A percentile compares a stretch with the other conserved stretches of the same genome.
These are phyloP conservation scores for Aspergillus uvarum DNA, from an alignment of 2,329 filamentous ascomycete genomes.

Conservation along the genomic window DNA sequence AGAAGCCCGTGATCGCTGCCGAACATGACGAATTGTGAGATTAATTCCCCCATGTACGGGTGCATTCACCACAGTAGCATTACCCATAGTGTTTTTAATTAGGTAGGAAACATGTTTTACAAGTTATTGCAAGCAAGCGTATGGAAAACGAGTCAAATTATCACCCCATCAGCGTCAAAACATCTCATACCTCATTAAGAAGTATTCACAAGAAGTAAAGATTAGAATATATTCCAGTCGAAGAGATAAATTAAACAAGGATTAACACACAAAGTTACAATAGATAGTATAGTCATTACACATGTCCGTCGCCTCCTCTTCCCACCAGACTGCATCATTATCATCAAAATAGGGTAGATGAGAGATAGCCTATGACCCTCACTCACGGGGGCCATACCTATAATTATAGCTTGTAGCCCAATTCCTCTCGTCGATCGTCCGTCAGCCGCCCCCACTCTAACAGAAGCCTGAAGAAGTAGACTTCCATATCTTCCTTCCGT, in stretches of 20 bases:
- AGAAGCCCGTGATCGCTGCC: constrained; percentile 37
- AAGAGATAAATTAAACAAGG: not conserved
- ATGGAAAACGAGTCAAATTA: too few species aligned
- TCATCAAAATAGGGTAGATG: not conserved
- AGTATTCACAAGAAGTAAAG: not conserved
- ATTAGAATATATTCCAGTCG: not conserved
- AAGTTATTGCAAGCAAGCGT: not conserved
- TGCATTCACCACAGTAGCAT: not conserved
- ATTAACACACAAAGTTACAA: not conserved
- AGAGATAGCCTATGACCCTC: not conserved
- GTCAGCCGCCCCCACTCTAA: constrained; percentile 74
- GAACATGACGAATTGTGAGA: constrained; percentile 48
- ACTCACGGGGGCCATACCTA: not conserved
- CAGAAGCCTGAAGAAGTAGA: constrained; percentile 75
- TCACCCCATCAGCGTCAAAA: too few species aligned
- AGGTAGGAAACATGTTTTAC: not conserved
- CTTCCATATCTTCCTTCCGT: constrained; percentile 72
- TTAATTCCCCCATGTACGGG: not conserved
- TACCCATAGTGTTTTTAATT: not conserved
- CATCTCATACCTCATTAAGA: too few species aligned
- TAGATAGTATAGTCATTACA: not conserved
- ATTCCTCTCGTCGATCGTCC: constrained; percentile 57
- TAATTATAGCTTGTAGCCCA: constrained; percentile 36
- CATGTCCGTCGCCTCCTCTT: not conserved
- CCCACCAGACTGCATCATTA: not conserved